These are phyloP conservation scores for Diaporthe humulicola DNA, from an alignment of 2,329 filamentous ascomycete species.

Conservation along the genomic window DNA sequence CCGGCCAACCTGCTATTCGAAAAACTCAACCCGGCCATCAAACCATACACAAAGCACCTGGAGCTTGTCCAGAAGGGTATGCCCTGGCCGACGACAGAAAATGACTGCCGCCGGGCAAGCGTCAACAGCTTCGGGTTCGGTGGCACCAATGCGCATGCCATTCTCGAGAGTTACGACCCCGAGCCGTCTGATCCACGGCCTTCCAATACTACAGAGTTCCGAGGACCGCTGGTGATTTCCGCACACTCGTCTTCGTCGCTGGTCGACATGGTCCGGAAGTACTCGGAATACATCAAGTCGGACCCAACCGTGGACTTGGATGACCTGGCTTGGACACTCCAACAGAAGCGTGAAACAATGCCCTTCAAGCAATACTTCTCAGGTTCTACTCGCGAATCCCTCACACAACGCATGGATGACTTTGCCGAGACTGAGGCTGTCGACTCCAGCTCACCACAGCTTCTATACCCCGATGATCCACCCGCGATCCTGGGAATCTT, in stretches of 20 bases:
- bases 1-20: slow-evolving; percentile 54
- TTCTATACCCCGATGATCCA: background rate
- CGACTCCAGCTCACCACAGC: slow-evolving; percentile 41
- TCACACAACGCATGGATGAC: slow-evolving; percentile 41
- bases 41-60: slow-evolving; percentile 51
- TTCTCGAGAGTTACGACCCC: slow-evolving; percentile 30
- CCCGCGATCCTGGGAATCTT: slow-evolving; percentile 42
- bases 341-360: slow-evolving; percentile 43
- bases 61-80: slow-evolving; percentile 53
- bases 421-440: slow-evolving; percentile 43
- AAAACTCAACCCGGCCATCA: slow-evolving; percentile 56
- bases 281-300: slow-evolving; percentile 41
- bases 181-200: slow-evolving; percentile 3
- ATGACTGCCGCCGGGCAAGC: slow-evolving; percentile 17
- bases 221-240: background rate
- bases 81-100: slow-evolving; percentile 44
- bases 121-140: slow-evolving; percentile 36
- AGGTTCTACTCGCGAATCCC: slow-evolving; percentile 3
- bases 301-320: slow-evolving; percentile 33
- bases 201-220: background rate
- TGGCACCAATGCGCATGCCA: slow-evolving; percentile 25
- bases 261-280: background rate
- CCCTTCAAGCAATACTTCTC: slow-evolving; percentile 44
- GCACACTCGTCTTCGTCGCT: background rate
- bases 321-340: slow-evolving; percentile 46